Conservation (phyloP, 192 early-diverging fungal genomes). For the Backusella liffmaniae region DNA sequence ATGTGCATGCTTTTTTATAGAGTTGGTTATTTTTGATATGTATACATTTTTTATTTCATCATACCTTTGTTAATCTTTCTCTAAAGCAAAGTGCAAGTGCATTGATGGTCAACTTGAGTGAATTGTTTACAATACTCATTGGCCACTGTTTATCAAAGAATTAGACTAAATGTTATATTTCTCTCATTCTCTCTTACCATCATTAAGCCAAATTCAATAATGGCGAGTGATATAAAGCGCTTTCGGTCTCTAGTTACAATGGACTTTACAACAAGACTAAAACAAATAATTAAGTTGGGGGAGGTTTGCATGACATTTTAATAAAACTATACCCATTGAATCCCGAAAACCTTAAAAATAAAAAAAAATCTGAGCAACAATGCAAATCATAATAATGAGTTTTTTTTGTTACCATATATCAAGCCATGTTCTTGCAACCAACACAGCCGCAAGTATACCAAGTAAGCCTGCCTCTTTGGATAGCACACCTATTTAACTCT, state of each 20-base stretch:
- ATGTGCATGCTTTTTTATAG: slow-evolving; percentile 59
- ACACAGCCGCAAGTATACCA: slow-evolving; percentile 42
- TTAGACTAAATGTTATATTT: neutral
- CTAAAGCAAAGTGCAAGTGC: slow-evolving; percentile 58
- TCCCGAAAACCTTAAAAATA: slow-evolving; percentile 38
- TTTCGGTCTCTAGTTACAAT: slow-evolving; percentile 63
- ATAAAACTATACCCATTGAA: slow-evolving; percentile 44
- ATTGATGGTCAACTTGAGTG: slow-evolving; percentile 56
- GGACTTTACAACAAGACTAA: slow-evolving; percentile 72
- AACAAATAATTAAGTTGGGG: neutral
- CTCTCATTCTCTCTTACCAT: slow-evolving; percentile 37
- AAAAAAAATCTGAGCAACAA: neutral
- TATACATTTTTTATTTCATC: too few species aligned
- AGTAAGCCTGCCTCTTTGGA: slow-evolving; percentile 53
- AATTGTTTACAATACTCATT: slow-evolving; percentile 64
- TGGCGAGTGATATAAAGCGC: slow-evolving; percentile 55
- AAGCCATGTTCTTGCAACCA: slow-evolving; percentile 60
- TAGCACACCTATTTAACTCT: slow-evolving; percentile 29
- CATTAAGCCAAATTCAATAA: slow-evolving; percentile 68
- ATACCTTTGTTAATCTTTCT: slow-evolving; percentile 45
- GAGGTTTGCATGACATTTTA: neutral
- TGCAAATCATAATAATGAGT: neutral
- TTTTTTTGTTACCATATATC: slow-evolving; percentile 44
- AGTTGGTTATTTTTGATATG: slow-evolving; percentile 13
- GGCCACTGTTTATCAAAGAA: slow-evolving; percentile 43